Conservation (phyloP, 2,329 filamentous ascomycete genomes). For the Sclerotinia glacialis region DNA sequence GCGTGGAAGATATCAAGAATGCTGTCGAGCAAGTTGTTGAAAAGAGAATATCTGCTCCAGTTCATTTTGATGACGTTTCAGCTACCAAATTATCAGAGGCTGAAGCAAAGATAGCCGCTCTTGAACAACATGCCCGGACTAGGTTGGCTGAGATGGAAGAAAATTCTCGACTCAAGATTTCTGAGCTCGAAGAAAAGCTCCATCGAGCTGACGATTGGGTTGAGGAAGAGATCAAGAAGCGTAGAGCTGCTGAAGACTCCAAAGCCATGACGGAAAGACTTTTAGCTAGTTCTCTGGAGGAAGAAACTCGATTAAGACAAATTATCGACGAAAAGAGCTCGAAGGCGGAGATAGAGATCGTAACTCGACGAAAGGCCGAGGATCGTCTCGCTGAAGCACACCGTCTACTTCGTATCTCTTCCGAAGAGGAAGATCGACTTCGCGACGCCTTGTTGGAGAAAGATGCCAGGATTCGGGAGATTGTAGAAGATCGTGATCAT, state of each 20-base stretch:
- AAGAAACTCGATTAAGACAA: conserved; percentile 64
- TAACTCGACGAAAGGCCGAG: conserved; percentile 63
- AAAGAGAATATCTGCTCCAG: conserved; percentile 52
- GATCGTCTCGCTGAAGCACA: conserved; percentile 72
- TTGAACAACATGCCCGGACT: conserved; percentile 59
- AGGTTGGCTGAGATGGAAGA: conserved; percentile 45
- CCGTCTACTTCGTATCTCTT: conserved; percentile 62
- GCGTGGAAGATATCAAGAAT: conserved; percentile 54
- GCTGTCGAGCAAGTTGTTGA: conserved; percentile 63
- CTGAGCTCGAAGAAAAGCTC: conserved; percentile 68
- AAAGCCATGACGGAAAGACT: conserved; percentile 47
- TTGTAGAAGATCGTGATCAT: conserved; percentile 67
- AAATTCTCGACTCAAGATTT: conserved; percentile 41
- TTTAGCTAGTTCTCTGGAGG: conserved; percentile 63
- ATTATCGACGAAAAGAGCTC: conserved; percentile 57
- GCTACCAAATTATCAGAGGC: conserved; percentile 24
- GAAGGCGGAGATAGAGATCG: conserved; percentile 62
- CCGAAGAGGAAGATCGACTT: conserved; percentile 70
- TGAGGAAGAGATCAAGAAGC: conserved; percentile 60
- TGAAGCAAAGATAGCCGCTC: conserved; percentile 45
- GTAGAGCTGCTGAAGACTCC: conserved; percentile 69
- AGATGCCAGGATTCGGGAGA: conserved; percentile 63
- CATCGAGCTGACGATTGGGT: conserved; percentile 60
- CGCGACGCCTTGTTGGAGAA: conserved; percentile 66
- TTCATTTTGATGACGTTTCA: conserved; percentile 44